Base-by-base conservation (phyloP, 805 yeast genomes). In the Metschnikowia kunwiensis region DNA sequence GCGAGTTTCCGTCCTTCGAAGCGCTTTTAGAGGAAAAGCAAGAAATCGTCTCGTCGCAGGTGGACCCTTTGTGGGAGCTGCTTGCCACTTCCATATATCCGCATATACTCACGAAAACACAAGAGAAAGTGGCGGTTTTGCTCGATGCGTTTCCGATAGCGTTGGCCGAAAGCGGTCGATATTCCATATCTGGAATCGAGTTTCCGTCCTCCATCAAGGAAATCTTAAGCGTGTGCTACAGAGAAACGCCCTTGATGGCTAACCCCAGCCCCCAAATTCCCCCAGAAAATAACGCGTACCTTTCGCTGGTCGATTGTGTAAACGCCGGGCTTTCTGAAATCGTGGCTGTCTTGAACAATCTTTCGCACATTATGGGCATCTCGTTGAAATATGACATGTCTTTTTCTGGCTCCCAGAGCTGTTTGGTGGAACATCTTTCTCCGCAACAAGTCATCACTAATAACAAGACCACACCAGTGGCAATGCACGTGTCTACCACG, bases 141-240 rank as follows among this genome's bases (percentile, higher is more conserved):
- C 45, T 37, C 28, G 58, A 58, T 23, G 51, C 58, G 4, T 43
- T 62, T 19, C 47, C 51, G 7, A 62, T 67, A n/a, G 34, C 47
- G 6, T 51, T 53, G 34, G 41, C 45, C 6, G 46, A 48, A 22
- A 18, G 13, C 16, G 46, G 55, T n/a, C 50, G 46, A 7, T 58
- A 61, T 34, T 47, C 49, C 19, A 63, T 68, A 4, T 32, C 55
- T 40, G 69, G 63, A 0, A 42, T 64, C 5, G 65, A 61, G 31
- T 62, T 67, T 34, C 72, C 72, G 1, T 34, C 56, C 4, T 52
- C 51, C 25, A 55, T 56, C 15, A 50, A 50, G 19, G 64, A 63
- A 20, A 32, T 67, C 10, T 48, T 64, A 7, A 47, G 51, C 14
- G 44, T 49, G 11, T 56, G 70, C 36, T 63, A 64, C 44, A 24